Evolutionary conservation across 2,329 filamentous ascomycete genomes (phyloP), one percentile per base, ranked within the genome.

Genomic region (Mollisia scopiformis): DNA sequence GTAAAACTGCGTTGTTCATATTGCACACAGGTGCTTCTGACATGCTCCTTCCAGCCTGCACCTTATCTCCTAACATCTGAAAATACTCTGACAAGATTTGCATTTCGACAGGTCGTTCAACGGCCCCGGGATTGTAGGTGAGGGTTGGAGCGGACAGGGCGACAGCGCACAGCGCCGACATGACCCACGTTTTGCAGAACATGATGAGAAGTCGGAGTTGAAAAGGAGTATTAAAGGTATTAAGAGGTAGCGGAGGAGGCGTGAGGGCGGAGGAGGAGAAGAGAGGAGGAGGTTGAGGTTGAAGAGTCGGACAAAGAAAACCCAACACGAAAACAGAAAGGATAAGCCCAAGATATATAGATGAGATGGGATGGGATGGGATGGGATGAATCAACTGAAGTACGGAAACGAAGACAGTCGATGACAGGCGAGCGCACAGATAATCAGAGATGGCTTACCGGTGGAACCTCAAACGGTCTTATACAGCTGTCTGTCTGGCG

Each of bases 41-140:
- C 62, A 79, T 77, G 13, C 72, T 62, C 69, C 78, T 82, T 57
- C 78, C 78, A 28, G 76, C 74, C 68, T 83, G 78, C 47, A 85
- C 79, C 73, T 86, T 88, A 57, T 74, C 63, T 28, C 84, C 84
- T 62, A 88, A 72, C 67, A 84, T 74, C 72, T 84, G 84, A 77
- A 88, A 88, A 76, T 88, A 88, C 41, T 80, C 78, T 28, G 85
- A 83, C 55, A 88, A 71, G n/a, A 79, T 74, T 54, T 68, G 63
- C 64, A 70, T 69, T 43, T 73, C 69, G 21, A 53, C 61, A 25
- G 71, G 66, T 37, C 57, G 52, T 27, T 61, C 59, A 11, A 62
- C 69, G 16, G 64, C 58, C 19, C 54, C 62, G 28, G 66, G 37
- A 23, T 67, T 63, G 57, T 60, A 68, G 28, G 67, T 46, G 21